Conservation (phyloP, 2,329 filamentous ascomycete species). For the Nigrograna mackinnonii region DNA sequence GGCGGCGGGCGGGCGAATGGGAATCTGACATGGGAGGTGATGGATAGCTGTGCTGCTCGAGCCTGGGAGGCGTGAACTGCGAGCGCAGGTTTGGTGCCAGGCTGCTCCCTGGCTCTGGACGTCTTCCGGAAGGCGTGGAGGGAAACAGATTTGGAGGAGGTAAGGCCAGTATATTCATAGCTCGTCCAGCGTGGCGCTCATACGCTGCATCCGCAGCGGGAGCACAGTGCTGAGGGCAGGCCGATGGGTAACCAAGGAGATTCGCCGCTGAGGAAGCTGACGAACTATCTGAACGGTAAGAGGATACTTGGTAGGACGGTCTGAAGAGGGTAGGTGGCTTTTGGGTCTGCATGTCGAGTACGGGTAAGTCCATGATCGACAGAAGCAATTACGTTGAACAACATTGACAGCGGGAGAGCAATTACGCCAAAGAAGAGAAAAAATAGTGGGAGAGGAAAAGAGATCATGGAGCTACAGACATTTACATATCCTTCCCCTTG, state of each 20-base stretch:
- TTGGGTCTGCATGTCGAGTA: conserved; percentile 34
- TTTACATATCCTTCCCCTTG: conserved; percentile 18
- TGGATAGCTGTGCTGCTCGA: conserved; percentile 46
- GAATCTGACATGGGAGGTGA: conserved; percentile 58
- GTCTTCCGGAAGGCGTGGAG: conserved; percentile 40
- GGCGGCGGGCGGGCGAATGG: conserved; percentile 46
- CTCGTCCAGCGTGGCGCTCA: conserved; percentile 39
- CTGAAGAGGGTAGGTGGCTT: conserved; percentile 22
- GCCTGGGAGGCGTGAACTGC: conserved; percentile 38
- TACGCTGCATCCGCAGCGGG: conserved; percentile 38
- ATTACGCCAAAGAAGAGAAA: conserved; percentile 14
- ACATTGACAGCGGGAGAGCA: conserved; percentile 11
- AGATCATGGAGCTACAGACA: conserved; percentile 15
- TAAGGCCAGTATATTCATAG: conserved; percentile 47
- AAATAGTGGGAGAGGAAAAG: conserved; percentile 10
- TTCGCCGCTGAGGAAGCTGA: conserved; percentile 16
- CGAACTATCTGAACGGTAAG: conserved; percentile 19
- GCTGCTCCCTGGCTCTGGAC: conserved; percentile 37
- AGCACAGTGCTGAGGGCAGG: conserved; percentile 30
- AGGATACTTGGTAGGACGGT: conserved; percentile 19
- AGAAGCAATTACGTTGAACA: too few species aligned
- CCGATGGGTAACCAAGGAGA: conserved; percentile 19
- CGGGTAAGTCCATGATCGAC: conserved; percentile 32
- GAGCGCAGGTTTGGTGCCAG: conserved; percentile 33
- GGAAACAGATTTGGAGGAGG: conserved; percentile 40